Conservation (phyloP, 371 early-diverging fungal genomes). For the Encephalitozoon cuniculi region DNA sequence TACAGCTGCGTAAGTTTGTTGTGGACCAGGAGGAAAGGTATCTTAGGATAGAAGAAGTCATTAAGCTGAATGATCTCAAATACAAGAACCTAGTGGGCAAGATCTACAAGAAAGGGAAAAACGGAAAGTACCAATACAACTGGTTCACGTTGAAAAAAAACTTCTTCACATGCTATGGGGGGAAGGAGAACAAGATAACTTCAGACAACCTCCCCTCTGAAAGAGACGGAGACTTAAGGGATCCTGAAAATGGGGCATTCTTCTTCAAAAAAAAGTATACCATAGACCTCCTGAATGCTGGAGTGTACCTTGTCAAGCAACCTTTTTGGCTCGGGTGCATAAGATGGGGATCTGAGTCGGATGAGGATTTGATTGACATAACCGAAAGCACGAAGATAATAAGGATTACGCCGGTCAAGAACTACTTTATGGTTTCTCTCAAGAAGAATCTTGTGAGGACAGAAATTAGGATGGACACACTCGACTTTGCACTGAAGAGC, state of each 20-base stretch:
- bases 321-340: background rate
- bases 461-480: background rate
- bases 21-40: constrained; percentile 5
- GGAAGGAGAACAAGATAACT: background rate
- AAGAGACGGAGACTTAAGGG: constrained; percentile 13
- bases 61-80: constrained; percentile 21
- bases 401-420: background rate
- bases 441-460: constrained; percentile 9
- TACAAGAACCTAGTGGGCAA: constrained; percentile 19
- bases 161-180: constrained; percentile 29
- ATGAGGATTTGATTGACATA: constrained; percentile 35
- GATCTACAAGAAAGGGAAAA: constrained; percentile 29
- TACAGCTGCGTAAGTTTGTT: constrained; percentile 29
- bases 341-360: background rate
- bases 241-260: background rate
- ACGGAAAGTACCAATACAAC: constrained; percentile 28
- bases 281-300: constrained; percentile 20
- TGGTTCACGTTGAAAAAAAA: constrained; percentile 31
- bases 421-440: constrained; percentile 5
- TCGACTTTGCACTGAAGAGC: constrained; percentile 25
- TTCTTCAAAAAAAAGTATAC: constrained; percentile 35
- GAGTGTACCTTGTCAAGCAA: constrained; percentile 13
- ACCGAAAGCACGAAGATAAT: constrained; percentile 19
- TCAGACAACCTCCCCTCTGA: background rate
- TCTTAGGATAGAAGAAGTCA: constrained; percentile 9